These are phyloP conservation scores for Peronosclerospora sorghi DNA, from an alignment of 352 stramenopile species.

Conservation along the genomic window DNA sequence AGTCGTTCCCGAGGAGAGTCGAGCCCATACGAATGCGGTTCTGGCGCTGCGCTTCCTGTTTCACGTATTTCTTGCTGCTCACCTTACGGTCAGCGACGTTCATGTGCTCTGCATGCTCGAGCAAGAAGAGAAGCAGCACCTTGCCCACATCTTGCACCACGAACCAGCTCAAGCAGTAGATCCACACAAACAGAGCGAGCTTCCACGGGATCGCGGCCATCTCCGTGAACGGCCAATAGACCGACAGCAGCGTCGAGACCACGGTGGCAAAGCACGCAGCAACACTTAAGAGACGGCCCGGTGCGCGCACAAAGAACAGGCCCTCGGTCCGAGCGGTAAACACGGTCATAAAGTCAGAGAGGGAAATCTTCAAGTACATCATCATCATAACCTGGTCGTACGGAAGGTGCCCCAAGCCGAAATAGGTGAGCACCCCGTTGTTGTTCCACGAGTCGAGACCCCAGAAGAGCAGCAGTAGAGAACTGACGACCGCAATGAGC, in stretches of 20 bases:
- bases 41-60: slow-evolving; percentile 53
- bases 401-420: slow-evolving; percentile 52
- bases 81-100: slow-evolving; percentile 50
- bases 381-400: slow-evolving; percentile 87
- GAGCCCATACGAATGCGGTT: slow-evolving; percentile 73
- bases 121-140: slow-evolving; percentile 46
- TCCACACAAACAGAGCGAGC: slow-evolving; percentile 76
- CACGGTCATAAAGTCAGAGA: slow-evolving; percentile 90
- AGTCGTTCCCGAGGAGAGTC: slow-evolving; percentile 47
- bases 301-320: slow-evolving; percentile 73
- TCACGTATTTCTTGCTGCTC: slow-evolving; percentile 47
- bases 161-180: slow-evolving; percentile 84
- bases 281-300: slow-evolving; percentile 56
- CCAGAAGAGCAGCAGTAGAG: slow-evolving; percentile 77
- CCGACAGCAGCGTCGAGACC: slow-evolving; percentile 70
- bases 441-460: slow-evolving; percentile 78
- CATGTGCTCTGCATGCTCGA: slow-evolving; percentile 44
- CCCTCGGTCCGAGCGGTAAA: slow-evolving; percentile 79
- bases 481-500: slow-evolving; percentile 70
- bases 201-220: slow-evolving; percentile 70
- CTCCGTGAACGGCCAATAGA: slow-evolving; percentile 76
- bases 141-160: slow-evolving; percentile 80
- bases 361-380: slow-evolving; percentile 92
- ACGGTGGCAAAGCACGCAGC: slow-evolving; percentile 68
- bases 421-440: slow-evolving; percentile 42